A percentile compares a stretch with the other conserved stretches of the same genome.
phyloP scores from a whole-genome alignment of 306 rosid species.

The Malus fusca region DNA sequence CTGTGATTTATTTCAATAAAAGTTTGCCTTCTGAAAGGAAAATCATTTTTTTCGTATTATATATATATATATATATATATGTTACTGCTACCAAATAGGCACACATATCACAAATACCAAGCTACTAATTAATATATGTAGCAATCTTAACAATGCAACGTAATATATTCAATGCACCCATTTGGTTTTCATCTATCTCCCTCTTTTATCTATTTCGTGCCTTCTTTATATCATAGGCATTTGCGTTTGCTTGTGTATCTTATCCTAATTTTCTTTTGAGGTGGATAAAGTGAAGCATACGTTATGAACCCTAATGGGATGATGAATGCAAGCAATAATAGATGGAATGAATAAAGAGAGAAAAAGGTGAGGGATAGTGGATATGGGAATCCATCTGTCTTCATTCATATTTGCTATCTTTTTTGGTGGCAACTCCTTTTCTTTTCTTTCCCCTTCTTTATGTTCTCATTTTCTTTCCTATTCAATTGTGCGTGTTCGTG shows the following conservation, averaged over 20 bases:
- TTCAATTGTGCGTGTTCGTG: slow-evolving; percentile 39
- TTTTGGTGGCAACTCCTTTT: slow-evolving; percentile 35
- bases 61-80: too few relatives aligned
- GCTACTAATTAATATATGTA: neutral
- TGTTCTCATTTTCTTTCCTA: neutral
- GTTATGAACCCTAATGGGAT: slow-evolving; percentile 16
- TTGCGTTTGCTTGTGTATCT: neutral
- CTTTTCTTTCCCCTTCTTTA: slow-evolving; percentile 8
- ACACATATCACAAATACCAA: neutral
- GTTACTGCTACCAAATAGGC: neutral
- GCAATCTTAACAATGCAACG: neutral
- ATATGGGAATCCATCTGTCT: slow-evolving; percentile 53
- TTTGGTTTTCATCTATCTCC: neutral
- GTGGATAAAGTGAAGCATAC: slow-evolving; percentile 28
- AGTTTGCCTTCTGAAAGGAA: neutral
- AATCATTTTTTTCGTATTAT: neutral
- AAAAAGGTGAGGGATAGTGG: slow-evolving; percentile 20
- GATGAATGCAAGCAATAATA: slow-evolving; percentile 54
- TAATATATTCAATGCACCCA: neutral
- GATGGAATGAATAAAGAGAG: slow-evolving; percentile 17
- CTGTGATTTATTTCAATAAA: neutral
- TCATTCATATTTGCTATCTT: slow-evolving; percentile 36
- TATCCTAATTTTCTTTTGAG: slow-evolving; percentile 35
- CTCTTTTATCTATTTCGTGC: neutral
- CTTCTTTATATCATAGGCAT: neutral